Base-by-base conservation (phyloP, 305 asterid genomes). In the Fraxinus albicans region DNA sequence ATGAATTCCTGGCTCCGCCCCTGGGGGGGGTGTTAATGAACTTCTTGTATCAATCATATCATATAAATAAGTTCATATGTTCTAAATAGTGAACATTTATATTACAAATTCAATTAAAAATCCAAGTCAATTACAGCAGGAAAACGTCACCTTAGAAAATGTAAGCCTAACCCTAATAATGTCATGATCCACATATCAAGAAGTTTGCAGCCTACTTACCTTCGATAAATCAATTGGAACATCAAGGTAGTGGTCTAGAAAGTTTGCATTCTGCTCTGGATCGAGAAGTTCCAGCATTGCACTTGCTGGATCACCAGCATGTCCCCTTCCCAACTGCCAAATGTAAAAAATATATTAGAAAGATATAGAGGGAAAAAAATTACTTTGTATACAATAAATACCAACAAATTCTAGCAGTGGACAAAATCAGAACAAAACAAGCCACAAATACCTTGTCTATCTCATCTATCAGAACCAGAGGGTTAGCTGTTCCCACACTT, bases 241-340 rank as follows among this genome's bases (percentile, higher is more conserved):
- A 90, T 97, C 99, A 83, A 97, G 99, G 89, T 97, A 97, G 89
- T 97, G 99, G 85, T 97, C 99, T 55, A 97, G 91, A 87, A 97
- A 97, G 89, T 97, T 97, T 23, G 98, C 99, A 85, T 96, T 96
- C 91, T 96, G 99, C 91, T 96, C 98, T 7, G 99, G 99, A 79
- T 96, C 98, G 80, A 97, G 98, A 73, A 97, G 97, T 89, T 97
- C 99, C 89, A 97, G 91, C 99, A 97, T 97, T 79, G 99, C 99
- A 91, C 99, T 97, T 73, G 99, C 99, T 47, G 99, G 99, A 90
- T 97, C 99, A 78, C 99, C 99, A 31, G 98, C 92, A 89, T 95
- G 96, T 63, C 99, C 98, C 87, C 94, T 92, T 80, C 99, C 99
- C 93, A 97, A 88, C 99, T 97, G 98, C 88, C 87, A 88, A 34